Evolutionary conservation across 2,329 filamentous ascomycete species (phyloP).

Genomic region (Penicillium sp.): DNA sequence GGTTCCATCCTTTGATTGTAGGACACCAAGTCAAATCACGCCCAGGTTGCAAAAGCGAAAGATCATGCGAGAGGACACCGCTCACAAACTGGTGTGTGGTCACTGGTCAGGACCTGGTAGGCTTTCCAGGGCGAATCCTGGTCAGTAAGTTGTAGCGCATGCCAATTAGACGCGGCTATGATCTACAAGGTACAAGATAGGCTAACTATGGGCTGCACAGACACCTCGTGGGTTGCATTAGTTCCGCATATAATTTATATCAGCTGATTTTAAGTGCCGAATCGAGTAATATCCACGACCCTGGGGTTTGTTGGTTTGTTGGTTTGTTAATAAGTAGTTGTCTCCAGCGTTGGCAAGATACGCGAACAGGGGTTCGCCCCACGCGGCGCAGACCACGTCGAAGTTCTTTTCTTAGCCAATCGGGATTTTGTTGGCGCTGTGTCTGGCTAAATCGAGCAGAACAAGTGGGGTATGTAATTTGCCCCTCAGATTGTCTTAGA

Average conservation of each 20-base stretch:
- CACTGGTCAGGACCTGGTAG: not conserved
- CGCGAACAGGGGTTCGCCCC: not conserved
- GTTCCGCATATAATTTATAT: slow-evolving; percentile 21
- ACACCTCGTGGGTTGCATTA: slow-evolving; percentile 19
- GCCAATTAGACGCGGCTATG: slow-evolving; percentile 10
- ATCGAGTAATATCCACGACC: slow-evolving; percentile 1
- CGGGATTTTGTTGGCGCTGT: not conserved
- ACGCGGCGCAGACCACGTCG: not conserved
- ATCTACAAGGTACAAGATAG: not conserved
- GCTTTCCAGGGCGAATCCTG: not conserved
- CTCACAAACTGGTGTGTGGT: not conserved
- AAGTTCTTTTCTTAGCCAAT: not conserved
- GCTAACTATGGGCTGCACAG: slow-evolving; percentile 14
- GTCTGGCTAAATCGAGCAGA: not conserved
- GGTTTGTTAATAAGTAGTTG: not conserved
- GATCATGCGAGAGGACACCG: not conserved
- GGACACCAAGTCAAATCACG: not conserved
- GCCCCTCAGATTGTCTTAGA: not conserved
- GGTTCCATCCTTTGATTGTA: not conserved
- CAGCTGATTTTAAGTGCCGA: slow-evolving; percentile 19
- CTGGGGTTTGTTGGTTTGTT: not conserved
- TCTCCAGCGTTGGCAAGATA: not conserved
- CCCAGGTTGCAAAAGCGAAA: not conserved
- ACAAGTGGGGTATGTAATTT: not conserved
- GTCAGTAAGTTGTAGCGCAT: not conserved